Conservation (phyloP, 257 asterid genomes). For the Jaltomata sinuosa region DNA sequence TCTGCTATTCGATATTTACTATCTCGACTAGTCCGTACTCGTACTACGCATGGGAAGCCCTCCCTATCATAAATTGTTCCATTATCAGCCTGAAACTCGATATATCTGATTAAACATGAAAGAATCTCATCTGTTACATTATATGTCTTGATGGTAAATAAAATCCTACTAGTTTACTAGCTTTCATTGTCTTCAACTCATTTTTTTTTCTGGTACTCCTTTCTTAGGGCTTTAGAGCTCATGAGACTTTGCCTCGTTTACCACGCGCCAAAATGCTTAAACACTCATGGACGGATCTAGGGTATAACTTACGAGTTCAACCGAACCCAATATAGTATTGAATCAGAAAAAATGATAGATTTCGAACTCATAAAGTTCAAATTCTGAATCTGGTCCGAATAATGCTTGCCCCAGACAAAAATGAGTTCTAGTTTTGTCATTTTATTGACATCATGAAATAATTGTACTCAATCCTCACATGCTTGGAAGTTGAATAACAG, state of each 20-base stretch:
- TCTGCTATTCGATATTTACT: background rate
- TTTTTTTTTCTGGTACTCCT: no score
- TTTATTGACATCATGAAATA: background rate
- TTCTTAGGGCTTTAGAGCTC: no score
- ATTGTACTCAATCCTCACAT: background rate
- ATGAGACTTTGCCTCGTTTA: no score
- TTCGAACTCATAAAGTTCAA: background rate
- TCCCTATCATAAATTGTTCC: background rate
- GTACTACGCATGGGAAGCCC: background rate
- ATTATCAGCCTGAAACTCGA: background rate
- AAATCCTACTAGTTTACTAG: background rate
- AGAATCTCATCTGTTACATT: background rate
- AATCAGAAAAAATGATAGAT: background rate
- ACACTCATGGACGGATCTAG: background rate
- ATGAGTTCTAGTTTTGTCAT: background rate
- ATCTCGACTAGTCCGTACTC: background rate
- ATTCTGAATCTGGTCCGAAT: background rate
- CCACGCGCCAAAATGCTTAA: no score
- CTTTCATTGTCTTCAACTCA: no score
- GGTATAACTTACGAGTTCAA: background rate
- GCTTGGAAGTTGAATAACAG: background rate
- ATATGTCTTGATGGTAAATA: background rate
- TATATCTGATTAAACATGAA: background rate
- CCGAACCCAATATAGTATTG: accelerated
- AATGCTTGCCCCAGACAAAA: background rate